Base-by-base conservation (phyloP, 306 rosid species). In the Bauhinia variegata region DNA sequence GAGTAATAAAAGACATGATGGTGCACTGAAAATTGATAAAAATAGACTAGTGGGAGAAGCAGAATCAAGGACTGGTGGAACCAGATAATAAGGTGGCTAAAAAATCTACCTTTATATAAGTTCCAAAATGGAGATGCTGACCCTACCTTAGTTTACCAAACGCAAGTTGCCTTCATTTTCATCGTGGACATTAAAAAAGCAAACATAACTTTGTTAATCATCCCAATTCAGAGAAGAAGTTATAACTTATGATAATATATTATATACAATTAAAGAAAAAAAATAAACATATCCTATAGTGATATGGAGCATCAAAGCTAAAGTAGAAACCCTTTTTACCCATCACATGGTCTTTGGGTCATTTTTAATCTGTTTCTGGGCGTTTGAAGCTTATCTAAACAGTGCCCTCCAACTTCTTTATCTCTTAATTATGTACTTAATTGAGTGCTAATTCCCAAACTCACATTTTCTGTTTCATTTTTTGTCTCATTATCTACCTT, bases 1-100 rank as follows among this genome's bases (percentile, higher is more conserved):
- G n/a, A n/a, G n/a, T n/a, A n/a, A n/a, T n/a, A n/a, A n/a, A n/a
- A n/a, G n/a, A n/a, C n/a, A n/a, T n/a, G n/a, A n/a, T n/a, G n/a
- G n/a, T n/a, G n/a, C n/a, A n/a, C n/a, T n/a, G n/a, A n/a, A n/a
- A n/a, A 23, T 23, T 43, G 49, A 71, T 37, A 68, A 66, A 75
- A 82, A 34, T 32, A 4, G 62, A 66, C 67, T 67, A 83, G 95
- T 85, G 83, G 90, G 61, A 76, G 75, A 71, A 73, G 83, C 76
- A 75, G 72, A 78, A 76, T 75, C 39, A 34, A 61, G 61, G 76
- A 66, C 56, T 67, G 79, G 78, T 83, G 80, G 70, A 64, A 55
- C 70, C 60, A 70, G 76, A 43, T 75, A 75, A 78, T 63, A 68
- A 72, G 78, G 54, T 77, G 75, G 78, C 56, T 17, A 56, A 70